Evolutionary conservation across 345 rosid genomes (phyloP).

Genomic region (Sisymbrium irio): DNA sequence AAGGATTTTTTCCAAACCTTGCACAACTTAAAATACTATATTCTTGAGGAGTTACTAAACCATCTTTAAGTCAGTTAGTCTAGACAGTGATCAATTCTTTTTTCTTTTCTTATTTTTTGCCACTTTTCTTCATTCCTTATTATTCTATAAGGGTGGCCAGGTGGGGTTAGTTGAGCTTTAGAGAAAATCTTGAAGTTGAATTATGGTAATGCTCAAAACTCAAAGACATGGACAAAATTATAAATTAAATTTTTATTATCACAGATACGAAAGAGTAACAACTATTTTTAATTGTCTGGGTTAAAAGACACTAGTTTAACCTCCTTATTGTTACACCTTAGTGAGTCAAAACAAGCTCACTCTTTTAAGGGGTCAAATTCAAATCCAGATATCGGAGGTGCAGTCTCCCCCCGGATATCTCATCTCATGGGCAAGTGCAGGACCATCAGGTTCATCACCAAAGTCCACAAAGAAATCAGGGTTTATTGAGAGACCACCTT

Average conservation of each 20-base stretch:
- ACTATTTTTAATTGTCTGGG: neutral
- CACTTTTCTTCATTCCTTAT: no score
- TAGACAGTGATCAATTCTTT: no score
- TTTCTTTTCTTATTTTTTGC: no score
- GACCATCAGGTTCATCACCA: slow-evolving; percentile 75
- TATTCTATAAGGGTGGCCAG: no score
- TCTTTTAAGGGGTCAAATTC: neutral
- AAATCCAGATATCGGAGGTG: slow-evolving; percentile 82
- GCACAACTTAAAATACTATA: no score
- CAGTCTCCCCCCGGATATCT: slow-evolving; percentile 93
- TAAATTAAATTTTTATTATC: neutral
- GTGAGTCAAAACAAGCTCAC: no score
- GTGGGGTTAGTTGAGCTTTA: no score
- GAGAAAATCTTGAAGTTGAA: no score
- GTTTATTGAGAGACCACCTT: slow-evolving; percentile 71
- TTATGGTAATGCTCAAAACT: no score
- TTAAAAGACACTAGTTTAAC: neutral
- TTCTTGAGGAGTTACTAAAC: no score
- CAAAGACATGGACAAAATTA: neutral
- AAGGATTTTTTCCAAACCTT: no score
- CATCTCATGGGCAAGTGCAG: slow-evolving; percentile 86
- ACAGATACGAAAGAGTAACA: neutral
- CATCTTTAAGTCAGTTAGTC: neutral
- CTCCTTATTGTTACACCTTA: neutral
- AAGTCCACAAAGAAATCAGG: slow-evolving; percentile 80